Percentiles rank a stretch among this genome's conserved stretches.
Evolutionary conservation across 257 asterid species (phyloP).

Genomic region (Solanum lycopersicoides): DNA sequence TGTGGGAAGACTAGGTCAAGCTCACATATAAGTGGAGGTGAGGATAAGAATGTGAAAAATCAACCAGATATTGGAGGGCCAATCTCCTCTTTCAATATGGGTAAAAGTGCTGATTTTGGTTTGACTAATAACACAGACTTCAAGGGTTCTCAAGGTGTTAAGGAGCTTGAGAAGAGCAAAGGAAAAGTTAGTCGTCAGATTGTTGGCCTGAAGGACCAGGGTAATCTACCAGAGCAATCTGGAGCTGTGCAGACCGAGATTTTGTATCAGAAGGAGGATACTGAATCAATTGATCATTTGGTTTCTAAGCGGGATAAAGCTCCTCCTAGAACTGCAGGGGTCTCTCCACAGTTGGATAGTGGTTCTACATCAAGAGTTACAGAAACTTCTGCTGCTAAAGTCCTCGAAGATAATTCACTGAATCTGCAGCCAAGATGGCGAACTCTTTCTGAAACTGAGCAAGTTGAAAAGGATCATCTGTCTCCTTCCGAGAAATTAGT

Average conservation of each 20-base stretch:
- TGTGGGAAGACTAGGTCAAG: constrained; percentile 29
- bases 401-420: constrained; percentile 24
- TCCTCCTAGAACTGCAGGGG: constrained; percentile 24
- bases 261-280: constrained; percentile 32
- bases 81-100: constrained; percentile 12
- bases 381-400: constrained; percentile 36
- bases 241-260: constrained; percentile 17
- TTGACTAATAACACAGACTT: constrained; percentile 22
- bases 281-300: constrained; percentile 21
- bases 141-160: constrained; percentile 19
- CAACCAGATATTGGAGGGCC: constrained; percentile 27
- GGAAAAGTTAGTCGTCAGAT: constrained; percentile 19
- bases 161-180: constrained; percentile 13
- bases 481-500: constrained; percentile 16
- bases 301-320: constrained; percentile 18
- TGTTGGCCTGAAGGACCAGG: constrained; percentile 22
- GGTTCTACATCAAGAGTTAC: constrained; percentile 39
- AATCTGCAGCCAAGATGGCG: constrained; percentile 28
- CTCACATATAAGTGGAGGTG: constrained; percentile 25
- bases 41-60: constrained; percentile 9
- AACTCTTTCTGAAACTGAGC: constrained; percentile 25
- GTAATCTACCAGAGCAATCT: constrained; percentile 15
- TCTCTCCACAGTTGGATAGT: constrained; percentile 22
- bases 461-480: constrained; percentile 20
- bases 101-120: constrained; percentile 12